Base-by-base conservation (phyloP, 805 yeast genomes). In the Komagataella populi region DNA sequence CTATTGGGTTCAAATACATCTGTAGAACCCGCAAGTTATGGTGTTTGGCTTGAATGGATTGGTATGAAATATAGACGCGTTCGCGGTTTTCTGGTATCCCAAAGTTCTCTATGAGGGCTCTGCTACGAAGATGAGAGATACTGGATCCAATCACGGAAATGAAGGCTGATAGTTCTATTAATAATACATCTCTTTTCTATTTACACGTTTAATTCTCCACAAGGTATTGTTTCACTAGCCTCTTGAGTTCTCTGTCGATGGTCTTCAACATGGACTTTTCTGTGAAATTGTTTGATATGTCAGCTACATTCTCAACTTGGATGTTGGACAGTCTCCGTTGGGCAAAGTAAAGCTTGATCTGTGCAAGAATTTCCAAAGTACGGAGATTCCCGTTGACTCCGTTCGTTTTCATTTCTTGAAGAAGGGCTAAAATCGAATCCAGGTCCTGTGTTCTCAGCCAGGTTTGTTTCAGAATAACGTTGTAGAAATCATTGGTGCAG, bases 1-100 rank as follows among this genome's bases (percentile, higher is more conserved):
- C 77, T 39, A 76, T 71, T 12, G 95, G 87, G 49, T 78, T 73
- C 52, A 90, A 76, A 63, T 83, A 81, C 99, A 91, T 91, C 39
- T 6, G 39, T 30, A 30, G 39, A 30, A 30, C 39, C 39, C 39
- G 39, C 5, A 30, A 30, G 39, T 30, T 4, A 14, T 30, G 39
- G 14, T 7, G 4, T 30, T 30, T 30, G 39, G 12, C 14, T 12
- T 30, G n/a, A 30, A 14, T 30, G 39, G 39, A 14, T 8, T 30
- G 14, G 39, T 30, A 30, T 30, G 14, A 30, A 30, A 30, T 30
- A 30, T 30, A 30, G 39, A 30, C 39, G 39, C 39, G 39, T 30
- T 30, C 39, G 39, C 39, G 39, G 10, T 30, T 30, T 30, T 30
- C 39, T 30, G n/a, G n/a, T 30, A 8, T 20, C 20, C 20, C 20